phyloP scores from a whole-genome alignment of 2,329 filamentous ascomycete genomes.

The Penicillium vulpinum region DNA sequence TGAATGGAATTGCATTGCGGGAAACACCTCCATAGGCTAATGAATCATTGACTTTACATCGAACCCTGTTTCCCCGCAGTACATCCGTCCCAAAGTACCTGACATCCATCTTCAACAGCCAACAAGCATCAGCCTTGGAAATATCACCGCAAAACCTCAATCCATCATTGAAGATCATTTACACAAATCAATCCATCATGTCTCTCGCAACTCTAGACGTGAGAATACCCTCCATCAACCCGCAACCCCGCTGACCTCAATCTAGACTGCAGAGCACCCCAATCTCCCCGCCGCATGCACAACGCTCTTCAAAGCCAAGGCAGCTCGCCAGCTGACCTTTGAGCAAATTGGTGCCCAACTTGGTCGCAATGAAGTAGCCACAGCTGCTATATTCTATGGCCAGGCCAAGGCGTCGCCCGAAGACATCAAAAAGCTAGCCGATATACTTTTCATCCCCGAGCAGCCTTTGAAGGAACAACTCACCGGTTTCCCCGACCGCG shows the following conservation, averaged over 20 bases:
- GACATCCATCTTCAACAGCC: neutral
- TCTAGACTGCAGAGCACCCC: slow-evolving; percentile 42
- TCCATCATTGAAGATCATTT: neutral
- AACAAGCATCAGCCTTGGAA: neutral
- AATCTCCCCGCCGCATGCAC: slow-evolving; percentile 70
- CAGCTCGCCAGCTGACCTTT: slow-evolving; percentile 72
- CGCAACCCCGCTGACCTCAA: slow-evolving; percentile 4
- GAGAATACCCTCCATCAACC: slow-evolving; percentile 10
- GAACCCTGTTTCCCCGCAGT: slow-evolving; percentile 7
- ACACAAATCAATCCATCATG: slow-evolving; percentile 29
- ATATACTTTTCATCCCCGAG: slow-evolving; percentile 62
- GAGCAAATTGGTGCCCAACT: slow-evolving; percentile 73
- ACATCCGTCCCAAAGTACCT: neutral
- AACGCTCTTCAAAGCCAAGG: slow-evolving; percentile 79
- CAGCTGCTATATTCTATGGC: slow-evolving; percentile 88
- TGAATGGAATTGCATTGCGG: no score
- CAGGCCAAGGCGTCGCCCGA: slow-evolving; percentile 72
- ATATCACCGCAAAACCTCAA: neutral
- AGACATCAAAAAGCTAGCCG: slow-evolving; percentile 67
- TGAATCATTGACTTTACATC: neutral
- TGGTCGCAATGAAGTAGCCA: slow-evolving; percentile 77
- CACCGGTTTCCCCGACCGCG: slow-evolving; percentile 75
- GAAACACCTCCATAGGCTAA: neutral
- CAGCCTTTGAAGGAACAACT: slow-evolving; percentile 62
- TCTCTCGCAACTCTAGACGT: slow-evolving; percentile 49